phyloP scores from a whole-genome alignment of 345 rosid species.

The Eucalyptus polyanthemos region DNA sequence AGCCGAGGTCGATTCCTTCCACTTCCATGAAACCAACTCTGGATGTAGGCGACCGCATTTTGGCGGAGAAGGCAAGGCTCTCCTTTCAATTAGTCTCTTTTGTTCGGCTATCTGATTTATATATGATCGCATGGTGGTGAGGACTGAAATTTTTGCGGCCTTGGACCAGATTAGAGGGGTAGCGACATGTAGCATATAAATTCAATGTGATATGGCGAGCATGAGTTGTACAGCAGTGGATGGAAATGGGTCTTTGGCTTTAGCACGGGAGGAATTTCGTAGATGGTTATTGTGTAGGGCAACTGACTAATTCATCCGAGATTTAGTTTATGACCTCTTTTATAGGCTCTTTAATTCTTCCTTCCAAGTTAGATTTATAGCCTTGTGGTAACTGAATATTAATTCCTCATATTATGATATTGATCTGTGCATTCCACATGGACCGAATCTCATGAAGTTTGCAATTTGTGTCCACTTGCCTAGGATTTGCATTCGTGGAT shows the following conservation, averaged over 20 bases:
- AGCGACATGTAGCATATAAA: not conserved
- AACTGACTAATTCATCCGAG: not conserved
- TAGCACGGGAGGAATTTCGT: not conserved
- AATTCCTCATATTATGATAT: not conserved
- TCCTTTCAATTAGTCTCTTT: not conserved
- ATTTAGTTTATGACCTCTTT: not conserved
- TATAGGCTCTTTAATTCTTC: not conserved
- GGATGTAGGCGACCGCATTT: constrained; percentile 77
- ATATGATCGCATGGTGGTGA: not conserved
- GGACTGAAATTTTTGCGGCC: not conserved
- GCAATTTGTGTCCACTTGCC: not conserved
- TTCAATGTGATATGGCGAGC: not conserved
- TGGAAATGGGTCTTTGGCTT: not conserved
- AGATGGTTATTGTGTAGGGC: not conserved
- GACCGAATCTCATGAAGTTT: not conserved
- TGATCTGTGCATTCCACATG: not conserved
- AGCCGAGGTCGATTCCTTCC: constrained; percentile 88
- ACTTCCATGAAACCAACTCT: constrained; percentile 82
- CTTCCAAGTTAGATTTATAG: not conserved
- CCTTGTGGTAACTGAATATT: not conserved
- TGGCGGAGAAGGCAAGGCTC: constrained; percentile 74
- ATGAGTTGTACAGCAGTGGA: not conserved
- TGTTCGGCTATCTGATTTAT: not conserved
- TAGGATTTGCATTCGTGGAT: not conserved
- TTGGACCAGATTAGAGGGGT: not conserved